A percentile compares a stretch with the other conserved stretches of the same genome.
Conservation (phyloP, 2,329 filamentous ascomycete genomes). For the Xylogone sp. region DNA sequence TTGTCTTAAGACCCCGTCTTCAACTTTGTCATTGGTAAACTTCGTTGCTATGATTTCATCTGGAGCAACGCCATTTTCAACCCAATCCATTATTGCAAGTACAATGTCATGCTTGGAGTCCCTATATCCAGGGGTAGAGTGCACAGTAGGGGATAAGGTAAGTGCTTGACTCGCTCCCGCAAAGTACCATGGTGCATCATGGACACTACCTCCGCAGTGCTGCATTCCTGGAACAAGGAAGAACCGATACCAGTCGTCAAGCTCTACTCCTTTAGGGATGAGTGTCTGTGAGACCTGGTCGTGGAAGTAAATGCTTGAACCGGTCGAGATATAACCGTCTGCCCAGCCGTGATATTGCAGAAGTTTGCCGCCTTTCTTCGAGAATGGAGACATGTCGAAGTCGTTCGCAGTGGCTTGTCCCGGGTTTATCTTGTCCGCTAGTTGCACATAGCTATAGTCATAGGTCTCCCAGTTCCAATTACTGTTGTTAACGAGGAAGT, state of each 20-base stretch:
- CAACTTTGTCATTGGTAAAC: background rate
- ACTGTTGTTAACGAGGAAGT: conserved; percentile 38
- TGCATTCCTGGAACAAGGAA: conserved; percentile 1
- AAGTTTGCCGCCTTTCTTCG: conserved; percentile 10
- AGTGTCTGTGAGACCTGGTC: background rate
- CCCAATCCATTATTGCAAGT: conserved; percentile 4
- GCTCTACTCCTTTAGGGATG: background rate
- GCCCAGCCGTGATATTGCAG: conserved; percentile 13
- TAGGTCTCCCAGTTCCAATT: conserved; percentile 34
- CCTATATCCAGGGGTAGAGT: conserved; percentile 2
- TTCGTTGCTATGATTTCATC: conserved; percentile 2
- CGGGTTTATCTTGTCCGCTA: conserved; percentile 13
- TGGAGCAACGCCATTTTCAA: conserved; percentile 3
- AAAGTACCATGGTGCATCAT: conserved; percentile 2
- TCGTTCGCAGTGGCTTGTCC: conserved; percentile 10
- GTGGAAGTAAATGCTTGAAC: conserved; percentile 1
- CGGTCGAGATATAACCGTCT: conserved; percentile 6
- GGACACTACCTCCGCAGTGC: background rate
- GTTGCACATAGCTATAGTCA: conserved; percentile 31
- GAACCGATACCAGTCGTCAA: conserved; percentile 1
- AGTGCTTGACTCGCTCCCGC: conserved; percentile 1
- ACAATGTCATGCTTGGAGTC: conserved; percentile 1
- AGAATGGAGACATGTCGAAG: conserved; percentile 10
- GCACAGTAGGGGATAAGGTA: background rate
- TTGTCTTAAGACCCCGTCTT: background rate